Percentiles rank a stretch among this genome's conserved stretches.
These are phyloP conservation scores for Didymosphaeria variabile DNA, from an alignment of 2,329 filamentous ascomycete genomes.

Conservation along the genomic window DNA sequence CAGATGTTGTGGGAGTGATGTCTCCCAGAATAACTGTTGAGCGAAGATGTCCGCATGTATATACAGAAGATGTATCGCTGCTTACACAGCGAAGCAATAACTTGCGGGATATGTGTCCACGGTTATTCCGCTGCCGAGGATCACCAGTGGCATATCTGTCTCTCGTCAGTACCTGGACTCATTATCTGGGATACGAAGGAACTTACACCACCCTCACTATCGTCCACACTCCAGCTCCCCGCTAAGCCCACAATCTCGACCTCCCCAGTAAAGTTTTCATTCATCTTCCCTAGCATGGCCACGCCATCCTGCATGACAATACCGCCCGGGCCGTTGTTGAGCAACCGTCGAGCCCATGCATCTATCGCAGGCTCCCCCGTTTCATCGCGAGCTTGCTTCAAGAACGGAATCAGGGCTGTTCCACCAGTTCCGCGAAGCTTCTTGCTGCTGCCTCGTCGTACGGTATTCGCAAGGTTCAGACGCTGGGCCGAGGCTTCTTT, in stretches of 20 bases:
- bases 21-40: not conserved
- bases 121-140: not conserved
- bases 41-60: not conserved
- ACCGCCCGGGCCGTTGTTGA: conserved; percentile 62
- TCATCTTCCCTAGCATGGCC: conserved; percentile 60
- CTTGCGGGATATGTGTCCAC: not conserved
- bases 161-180: conserved; percentile 12
- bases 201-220: conserved; percentile 69
- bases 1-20: not conserved
- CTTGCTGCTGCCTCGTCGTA: conserved; percentile 52
- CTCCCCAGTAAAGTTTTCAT: conserved; percentile 63
- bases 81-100: not conserved
- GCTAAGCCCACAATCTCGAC: conserved; percentile 75
- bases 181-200: conserved; percentile 4
- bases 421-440: conserved; percentile 90
- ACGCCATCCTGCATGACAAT: conserved; percentile 42
- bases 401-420: conserved; percentile 90
- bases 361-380: conserved; percentile 90
- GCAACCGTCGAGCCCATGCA: conserved; percentile 66
- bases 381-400: conserved; percentile 96
- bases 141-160: conserved; percentile 41
- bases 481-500: conserved; percentile 55
- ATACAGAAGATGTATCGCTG: not conserved
- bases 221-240: conserved; percentile 88
- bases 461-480: conserved; percentile 67